These are phyloP conservation scores for Diaporthe amygdali DNA, from an alignment of 2,329 filamentous ascomycete genomes.

Conservation along the genomic window DNA sequence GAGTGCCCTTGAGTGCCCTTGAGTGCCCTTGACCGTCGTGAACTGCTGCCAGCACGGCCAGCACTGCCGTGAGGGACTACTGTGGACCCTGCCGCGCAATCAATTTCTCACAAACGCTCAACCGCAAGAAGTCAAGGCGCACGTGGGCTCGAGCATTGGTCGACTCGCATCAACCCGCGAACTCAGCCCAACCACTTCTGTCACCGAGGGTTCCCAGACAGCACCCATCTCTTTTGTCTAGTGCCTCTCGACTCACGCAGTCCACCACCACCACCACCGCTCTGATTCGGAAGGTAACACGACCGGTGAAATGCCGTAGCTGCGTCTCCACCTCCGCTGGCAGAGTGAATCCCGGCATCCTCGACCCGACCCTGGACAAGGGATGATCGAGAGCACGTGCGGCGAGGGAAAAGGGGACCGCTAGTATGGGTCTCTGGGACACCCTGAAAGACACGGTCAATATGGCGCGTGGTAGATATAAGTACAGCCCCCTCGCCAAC, in stretches of 20 bases:
- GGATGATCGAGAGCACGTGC: neutral
- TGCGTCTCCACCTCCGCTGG: neutral
- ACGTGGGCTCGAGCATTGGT: constrained; percentile 12
- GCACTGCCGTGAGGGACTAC: neutral
- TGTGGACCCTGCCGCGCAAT: neutral
- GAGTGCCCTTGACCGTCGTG: neutral
- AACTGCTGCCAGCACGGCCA: no score
- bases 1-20: neutral
- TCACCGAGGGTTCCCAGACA: neutral
- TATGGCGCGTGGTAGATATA: constrained; percentile 31
- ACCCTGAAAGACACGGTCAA: constrained; percentile 22
- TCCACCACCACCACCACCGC: neutral
- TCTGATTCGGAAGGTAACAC: neutral
- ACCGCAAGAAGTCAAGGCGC: neutral
- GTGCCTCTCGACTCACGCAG: neutral
- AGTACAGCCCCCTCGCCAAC: constrained; percentile 33
- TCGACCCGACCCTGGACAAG: neutral
- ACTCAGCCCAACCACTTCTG: constrained; percentile 1
- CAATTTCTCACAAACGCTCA: neutral
- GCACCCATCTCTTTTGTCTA: neutral
- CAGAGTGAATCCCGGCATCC: neutral
- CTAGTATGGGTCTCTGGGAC: constrained; percentile 12
- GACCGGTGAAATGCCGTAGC: neutral
- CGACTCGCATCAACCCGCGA: neutral
- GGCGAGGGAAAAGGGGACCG: neutral